Base-by-base conservation (phyloP, 2,329 filamentous ascomycete species). In the Daldinia eschscholtzii region DNA sequence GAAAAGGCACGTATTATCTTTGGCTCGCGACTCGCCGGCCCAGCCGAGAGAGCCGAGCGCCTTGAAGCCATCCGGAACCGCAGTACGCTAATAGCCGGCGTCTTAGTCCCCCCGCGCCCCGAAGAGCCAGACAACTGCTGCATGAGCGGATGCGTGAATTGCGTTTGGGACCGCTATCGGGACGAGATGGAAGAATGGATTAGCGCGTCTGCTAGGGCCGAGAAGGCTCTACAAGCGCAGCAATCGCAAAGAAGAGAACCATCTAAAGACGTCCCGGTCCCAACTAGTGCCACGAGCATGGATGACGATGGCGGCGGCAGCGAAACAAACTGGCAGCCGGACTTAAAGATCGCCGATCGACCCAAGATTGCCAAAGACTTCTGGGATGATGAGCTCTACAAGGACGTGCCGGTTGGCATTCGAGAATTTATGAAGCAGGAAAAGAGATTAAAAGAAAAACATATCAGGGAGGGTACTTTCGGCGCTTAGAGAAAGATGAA, bases 111-210 rank as follows among this genome's bases (percentile, higher is more conserved):
- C 1, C 94, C 94, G 0, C 88, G 88, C 55, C 96, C 96, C 0
- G 86, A 89, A 55, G 95, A 99, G 81, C 96, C 96, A 3, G 96
- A 98, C 76, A 98, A 99, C 78, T 99, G 96, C 86, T 99, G 96
- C 81, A 99, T 99, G 96, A 96, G 93, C 77, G 96, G 96, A 2
- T 99, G 96, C 79, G 95, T 97, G 56, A 94, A 98, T 79, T 99
- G 96, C 80, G 96, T 98, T 2, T 98, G 94, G 94, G 94, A 98
- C 75, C 85, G 89, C 60, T 98, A 91, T 80, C 87, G 94, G 7
- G 95, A 99, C 73, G 96, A 98, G 59, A 86, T 98, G 81, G 94
- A 98, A 79, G 92, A 93, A 65, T 98, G 94, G 93, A 91, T 90
- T 3, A 82, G 84, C 13, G 87, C 89, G 65, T 88, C 86, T 39